These are phyloP conservation scores for Boechera divaricarpa DNA, from an alignment of 345 rosid species.

Conservation along the genomic window DNA sequence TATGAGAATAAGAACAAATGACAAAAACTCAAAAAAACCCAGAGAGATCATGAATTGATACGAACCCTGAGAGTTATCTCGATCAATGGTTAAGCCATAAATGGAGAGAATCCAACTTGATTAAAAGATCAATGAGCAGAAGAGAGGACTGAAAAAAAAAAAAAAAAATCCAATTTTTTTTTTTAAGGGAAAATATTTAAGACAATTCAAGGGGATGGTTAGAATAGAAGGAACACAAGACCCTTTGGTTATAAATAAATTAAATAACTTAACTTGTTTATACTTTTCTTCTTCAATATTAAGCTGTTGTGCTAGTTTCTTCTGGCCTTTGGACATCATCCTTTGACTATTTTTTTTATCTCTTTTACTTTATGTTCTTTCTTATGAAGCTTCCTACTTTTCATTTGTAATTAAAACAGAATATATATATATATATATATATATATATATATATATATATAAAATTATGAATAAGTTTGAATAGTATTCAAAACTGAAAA, in stretches of 20 bases:
- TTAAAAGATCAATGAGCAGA: slow-evolving; percentile 40
- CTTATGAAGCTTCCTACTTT: slow-evolving; percentile 23
- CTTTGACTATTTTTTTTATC: background rate
- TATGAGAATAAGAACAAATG: slow-evolving; percentile 16
- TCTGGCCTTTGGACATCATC: background rate
- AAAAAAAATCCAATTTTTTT: background rate
- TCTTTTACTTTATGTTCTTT: slow-evolving; percentile 31
- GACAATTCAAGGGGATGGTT: slow-evolving; percentile 14
- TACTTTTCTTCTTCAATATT: slow-evolving; percentile 11
- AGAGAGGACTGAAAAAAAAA: slow-evolving; percentile 42
- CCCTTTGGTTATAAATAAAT: slow-evolving; percentile 12
- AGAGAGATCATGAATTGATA: slow-evolving; percentile 22
- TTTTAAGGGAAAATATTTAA: background rate
- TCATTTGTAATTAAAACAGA: background rate
- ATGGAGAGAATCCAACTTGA: slow-evolving; percentile 35
- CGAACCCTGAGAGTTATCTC: slow-evolving; percentile 53
- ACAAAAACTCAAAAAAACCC: background rate
- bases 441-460: background rate
- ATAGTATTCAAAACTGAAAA: background rate
- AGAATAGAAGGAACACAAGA: slow-evolving; percentile 27
- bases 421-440: background rate
- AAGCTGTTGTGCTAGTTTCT: background rate
- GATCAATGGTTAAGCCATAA: slow-evolving; percentile 49
- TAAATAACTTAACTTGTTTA: background rate
- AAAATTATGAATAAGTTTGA: background rate